Evolutionary conservation across 352 stramenopile species (phyloP), one percentile per base, ranked within the genome.

Genomic region (Phytopythium aichiense): DNA sequence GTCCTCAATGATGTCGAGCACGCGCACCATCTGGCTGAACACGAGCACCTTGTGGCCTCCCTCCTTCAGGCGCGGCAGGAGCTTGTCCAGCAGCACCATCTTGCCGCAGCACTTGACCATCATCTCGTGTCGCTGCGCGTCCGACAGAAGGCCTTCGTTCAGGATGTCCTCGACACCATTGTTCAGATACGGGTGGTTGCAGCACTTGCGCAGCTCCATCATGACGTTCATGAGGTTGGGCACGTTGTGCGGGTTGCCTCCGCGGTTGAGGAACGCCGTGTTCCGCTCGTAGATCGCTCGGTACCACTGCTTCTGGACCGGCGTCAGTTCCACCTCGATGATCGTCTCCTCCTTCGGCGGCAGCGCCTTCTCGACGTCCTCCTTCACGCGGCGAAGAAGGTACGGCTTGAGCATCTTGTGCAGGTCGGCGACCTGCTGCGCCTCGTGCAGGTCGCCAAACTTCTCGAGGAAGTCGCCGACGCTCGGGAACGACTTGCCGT

Each of bases 1-100:
- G 67, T 99, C 98, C 68, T 99, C 96, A 23, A 99, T 95, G 37
- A 99, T 98, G 72, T 99, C 96, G 52, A 99, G 77, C 72, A 99
- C 99, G 40, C 97, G 97, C 50, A 98, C 97, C 87, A 98, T 96
- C 78, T 99, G 98, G 55, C 91, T 99, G 72, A 99, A 99, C 23
- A 99, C 94, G 16, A 99, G 83, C 31, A 99, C 94, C 40, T 98
- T 96, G 72, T 99, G 97, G 4, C 97, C 96, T 57, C 98, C 96
- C 54, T 93, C 84, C 66, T 98, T 98, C 25, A 99, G 76, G 13
- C 95, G 90, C 16, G 97, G 96, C 15, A 99, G 76, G 15, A 99
- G 75, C 72, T 99, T 99, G 76, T 99, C 98, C 25, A 99, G 84
- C 28, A 99, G 67, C 60, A 99, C 95, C 69, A 99, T 95, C 76